Conservation (phyloP, 108 stramenopile genomes). For the Chaetoceros tenuissimus region DNA sequence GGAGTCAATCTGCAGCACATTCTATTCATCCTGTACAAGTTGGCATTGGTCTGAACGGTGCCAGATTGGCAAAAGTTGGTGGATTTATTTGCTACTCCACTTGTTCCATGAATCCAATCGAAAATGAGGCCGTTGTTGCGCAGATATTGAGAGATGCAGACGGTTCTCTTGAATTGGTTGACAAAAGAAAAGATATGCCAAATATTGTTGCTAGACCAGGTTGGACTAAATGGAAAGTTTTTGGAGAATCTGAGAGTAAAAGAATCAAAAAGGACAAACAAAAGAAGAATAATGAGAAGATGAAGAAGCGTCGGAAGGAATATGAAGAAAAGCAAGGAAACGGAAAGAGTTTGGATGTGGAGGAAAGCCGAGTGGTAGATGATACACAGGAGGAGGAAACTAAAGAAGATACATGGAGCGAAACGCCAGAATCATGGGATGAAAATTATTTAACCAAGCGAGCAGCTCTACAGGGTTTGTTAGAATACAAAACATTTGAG, state of each 20-base stretch:
- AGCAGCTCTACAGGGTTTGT: slow-evolving; percentile 42
- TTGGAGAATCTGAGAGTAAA: slow-evolving; percentile 50
- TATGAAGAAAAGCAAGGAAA: slow-evolving; percentile 37
- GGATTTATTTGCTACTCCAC: slow-evolving; percentile 95
- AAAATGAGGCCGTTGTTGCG: slow-evolving; percentile 97
- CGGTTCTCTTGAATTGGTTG: slow-evolving; percentile 82
- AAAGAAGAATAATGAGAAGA: slow-evolving; percentile 74
- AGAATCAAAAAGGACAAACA: slow-evolving; percentile 38
- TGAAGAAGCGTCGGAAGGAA: slow-evolving; percentile 42
- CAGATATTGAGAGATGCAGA: slow-evolving; percentile 65
- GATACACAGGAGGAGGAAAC: slow-evolving; percentile 1
- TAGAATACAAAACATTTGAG: slow-evolving; percentile 47
- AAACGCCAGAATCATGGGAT: slow-evolving; percentile 39
- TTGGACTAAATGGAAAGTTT: slow-evolving; percentile 77
- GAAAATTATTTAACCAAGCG: slow-evolving; percentile 40
- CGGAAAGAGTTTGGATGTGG: not conserved
- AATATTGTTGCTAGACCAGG: slow-evolving; percentile 83
- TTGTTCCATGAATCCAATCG: slow-evolving; percentile 96
- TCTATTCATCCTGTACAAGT: slow-evolving; percentile 84
- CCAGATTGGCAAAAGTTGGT: slow-evolving; percentile 68
- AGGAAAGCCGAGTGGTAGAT: slow-evolving; percentile 1
- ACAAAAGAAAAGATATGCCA: slow-evolving; percentile 44
- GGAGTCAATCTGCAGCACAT: slow-evolving; percentile 48
- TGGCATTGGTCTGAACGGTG: slow-evolving; percentile 77
- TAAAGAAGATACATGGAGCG: not conserved